Evolutionary conservation across 306 rosid genomes (phyloP).

Genomic region (Sesbania bispinosa): DNA sequence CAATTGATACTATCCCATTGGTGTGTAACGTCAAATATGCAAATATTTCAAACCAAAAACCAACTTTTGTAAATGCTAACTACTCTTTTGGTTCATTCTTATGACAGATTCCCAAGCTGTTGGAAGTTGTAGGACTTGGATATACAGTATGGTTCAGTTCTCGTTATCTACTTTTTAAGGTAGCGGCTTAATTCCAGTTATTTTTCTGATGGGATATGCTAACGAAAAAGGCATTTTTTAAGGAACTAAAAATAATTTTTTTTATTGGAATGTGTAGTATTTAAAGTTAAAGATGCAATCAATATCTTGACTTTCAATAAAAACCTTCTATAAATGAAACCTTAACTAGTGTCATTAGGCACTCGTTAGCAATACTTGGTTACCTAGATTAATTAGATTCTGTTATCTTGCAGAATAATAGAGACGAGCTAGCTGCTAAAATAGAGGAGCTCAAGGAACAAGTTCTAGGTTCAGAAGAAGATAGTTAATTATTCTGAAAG

Average conservation of each 20-base stretch:
- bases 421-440: constrained; percentile 70
- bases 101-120: constrained; percentile 74
- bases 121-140: constrained; percentile 85
- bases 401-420: constrained; percentile 55
- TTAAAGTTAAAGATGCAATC: too few relatives aligned
- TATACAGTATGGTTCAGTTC: constrained; percentile 74
- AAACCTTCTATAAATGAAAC: too few relatives aligned
- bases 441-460: constrained; percentile 67
- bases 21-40: constrained; percentile 31
- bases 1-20: constrained; percentile 87
- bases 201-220: too few relatives aligned
- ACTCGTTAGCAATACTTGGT: too few relatives aligned
- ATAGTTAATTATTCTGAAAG: constrained; percentile 30
- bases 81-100: neutral
- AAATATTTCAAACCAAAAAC: neutral
- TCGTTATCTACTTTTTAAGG: constrained; percentile 90
- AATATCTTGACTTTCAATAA: too few relatives aligned
- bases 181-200: neutral
- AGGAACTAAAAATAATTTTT: too few relatives aligned
- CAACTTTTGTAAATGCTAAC: neutral
- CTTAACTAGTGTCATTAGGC: too few relatives aligned
- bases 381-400: neutral
- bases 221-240: too few relatives aligned
- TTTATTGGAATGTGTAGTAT: too few relatives aligned
- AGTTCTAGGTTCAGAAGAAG: constrained; percentile 58